Base-by-base conservation (phyloP, 2,329 filamentous ascomycete species). In the Aspergillus oerlinghausenensis region DNA sequence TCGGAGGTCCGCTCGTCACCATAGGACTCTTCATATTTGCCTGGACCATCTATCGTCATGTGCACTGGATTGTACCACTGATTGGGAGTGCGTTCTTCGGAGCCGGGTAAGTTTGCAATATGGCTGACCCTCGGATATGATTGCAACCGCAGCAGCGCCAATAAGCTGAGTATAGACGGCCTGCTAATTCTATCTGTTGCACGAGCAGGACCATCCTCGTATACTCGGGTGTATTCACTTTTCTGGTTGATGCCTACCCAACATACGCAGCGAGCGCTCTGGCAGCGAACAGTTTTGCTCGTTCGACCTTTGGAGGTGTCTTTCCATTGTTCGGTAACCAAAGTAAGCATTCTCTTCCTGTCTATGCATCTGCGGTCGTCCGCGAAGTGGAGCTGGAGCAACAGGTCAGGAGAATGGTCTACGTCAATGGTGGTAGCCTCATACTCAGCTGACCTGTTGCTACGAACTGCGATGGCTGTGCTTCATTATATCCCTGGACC, bases 161-260 rank as follows among this genome's bases (percentile, higher is more conserved):
- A 43, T 43, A 21, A 43, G 40, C 40, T 43, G 40, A 21, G 10
- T 29, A 47, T 49, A 45, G 21, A 26, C 21, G 23, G 23, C 2
- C 23, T 23, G 19, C 52, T 57, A 32, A 58, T 28, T 67, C 55
- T 49, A 35, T 57, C 59, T 47, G 43, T 47, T 23, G 43, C 21
- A 60, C 63, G 55, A 61, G 63, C 67, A 90, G 89, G 52, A 87
- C 84, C 54, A 82, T 96, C 58, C 82, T 95, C 56, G 85, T 88
- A 29, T 97, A 90, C 74, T 87, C 85, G 55, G 90, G 91, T 52
- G 85, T 95, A 63, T 96, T 96, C 73, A 95, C 91, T 11, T 96
- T 95, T 75, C 78, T 95, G 61, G 90, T 93, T 10, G 84, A 87
- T 66, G 77, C 76, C 14, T 79, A 78, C 67, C 76, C 77, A 3